A percentile compares a stretch with the other conserved stretches of the same genome.
phyloP scores from a whole-genome alignment of 2,329 filamentous ascomycete species.

The Talaromyces sp. region DNA sequence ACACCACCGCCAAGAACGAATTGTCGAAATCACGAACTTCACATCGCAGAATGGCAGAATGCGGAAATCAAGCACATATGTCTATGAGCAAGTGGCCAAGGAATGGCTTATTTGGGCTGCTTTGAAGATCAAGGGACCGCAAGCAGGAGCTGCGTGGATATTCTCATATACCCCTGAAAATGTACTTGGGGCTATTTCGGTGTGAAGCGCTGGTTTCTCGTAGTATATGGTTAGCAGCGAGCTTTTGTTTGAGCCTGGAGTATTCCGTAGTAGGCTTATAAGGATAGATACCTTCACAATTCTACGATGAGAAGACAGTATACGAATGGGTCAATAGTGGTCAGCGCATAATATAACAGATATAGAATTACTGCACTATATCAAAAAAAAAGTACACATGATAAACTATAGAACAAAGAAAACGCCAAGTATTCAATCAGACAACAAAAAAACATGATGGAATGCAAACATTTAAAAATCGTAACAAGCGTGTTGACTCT shows the following conservation, averaged over 20 bases:
- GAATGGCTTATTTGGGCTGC: neutral
- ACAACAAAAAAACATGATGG: neutral
- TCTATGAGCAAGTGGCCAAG: neutral
- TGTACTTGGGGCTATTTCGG: neutral
- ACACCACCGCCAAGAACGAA: neutral
- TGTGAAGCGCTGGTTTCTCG: neutral
- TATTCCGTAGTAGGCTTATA: no score
- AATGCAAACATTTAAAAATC: slow-evolving; percentile 14
- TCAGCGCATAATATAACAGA: neutral
- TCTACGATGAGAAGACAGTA: no score
- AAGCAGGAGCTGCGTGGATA: neutral
- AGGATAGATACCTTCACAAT: no score
- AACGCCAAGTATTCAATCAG: slow-evolving; percentile 2
- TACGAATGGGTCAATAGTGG: no score
- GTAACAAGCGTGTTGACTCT: slow-evolving; percentile 9
- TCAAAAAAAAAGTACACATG: slow-evolving; percentile 4
- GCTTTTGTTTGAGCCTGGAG: neutral
- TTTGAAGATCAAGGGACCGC: neutral
- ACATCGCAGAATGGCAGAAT: neutral
- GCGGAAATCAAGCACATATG: neutral
- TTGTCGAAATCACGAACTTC: neutral
- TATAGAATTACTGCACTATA: slow-evolving; percentile 6
- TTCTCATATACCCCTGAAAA: neutral
- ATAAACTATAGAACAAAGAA: slow-evolving; percentile 1
- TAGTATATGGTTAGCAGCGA: neutral